phyloP scores from a whole-genome alignment of 805 yeast species.

The Kodamaea sagamina region DNA sequence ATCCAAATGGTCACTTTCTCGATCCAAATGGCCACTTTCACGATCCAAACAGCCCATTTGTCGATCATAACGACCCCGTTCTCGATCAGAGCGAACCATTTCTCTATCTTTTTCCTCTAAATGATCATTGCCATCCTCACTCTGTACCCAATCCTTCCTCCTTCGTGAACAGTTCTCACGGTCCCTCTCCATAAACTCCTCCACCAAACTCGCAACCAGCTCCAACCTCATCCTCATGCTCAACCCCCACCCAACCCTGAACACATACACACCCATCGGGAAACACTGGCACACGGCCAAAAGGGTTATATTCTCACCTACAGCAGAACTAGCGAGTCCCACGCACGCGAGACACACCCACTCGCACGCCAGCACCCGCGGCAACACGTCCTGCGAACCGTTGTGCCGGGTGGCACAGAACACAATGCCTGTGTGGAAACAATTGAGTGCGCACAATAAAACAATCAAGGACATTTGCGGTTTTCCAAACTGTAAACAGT shows the following conservation, averaged over 20 bases:
- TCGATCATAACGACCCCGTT: too few relatives aligned
- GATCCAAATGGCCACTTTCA: too few relatives aligned
- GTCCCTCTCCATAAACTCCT: too few relatives aligned
- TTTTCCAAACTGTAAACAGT: conserved; percentile 1
- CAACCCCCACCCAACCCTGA: background rate
- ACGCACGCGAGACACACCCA: background rate
- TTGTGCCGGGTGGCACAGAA: background rate
- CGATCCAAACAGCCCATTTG: too few relatives aligned
- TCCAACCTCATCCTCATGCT: background rate
- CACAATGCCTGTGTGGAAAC: background rate
- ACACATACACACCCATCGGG: background rate
- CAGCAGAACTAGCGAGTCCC: background rate
- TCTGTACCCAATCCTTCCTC: too few relatives aligned
- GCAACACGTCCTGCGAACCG: background rate
- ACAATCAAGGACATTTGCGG: background rate
- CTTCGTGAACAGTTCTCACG: too few relatives aligned
- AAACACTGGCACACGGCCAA: background rate
- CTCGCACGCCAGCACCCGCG: background rate
- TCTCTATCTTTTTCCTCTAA: too few relatives aligned
- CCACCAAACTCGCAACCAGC: background rate
- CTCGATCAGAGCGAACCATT: too few relatives aligned
- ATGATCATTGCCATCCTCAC: too few relatives aligned
- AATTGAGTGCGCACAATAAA: conserved; percentile 1
- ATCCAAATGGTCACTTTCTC: too few relatives aligned
- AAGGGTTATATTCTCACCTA: background rate